These are phyloP conservation scores for Pseudoneurospora amorphoporcata DNA, from an alignment of 495 filamentous ascomycete species.

Conservation along the genomic window DNA sequence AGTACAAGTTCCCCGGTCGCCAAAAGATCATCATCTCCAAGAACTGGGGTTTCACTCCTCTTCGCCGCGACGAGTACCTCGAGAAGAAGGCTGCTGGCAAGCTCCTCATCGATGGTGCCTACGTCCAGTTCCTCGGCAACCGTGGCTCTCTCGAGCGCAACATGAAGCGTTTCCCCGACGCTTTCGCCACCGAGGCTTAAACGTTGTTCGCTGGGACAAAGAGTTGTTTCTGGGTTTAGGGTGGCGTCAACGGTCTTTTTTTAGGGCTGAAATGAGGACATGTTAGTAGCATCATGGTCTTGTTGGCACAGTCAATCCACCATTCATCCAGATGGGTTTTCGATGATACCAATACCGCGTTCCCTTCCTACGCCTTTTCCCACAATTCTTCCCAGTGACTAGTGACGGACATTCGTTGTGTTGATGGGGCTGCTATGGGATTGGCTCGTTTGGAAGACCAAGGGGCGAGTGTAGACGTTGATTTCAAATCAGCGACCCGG, in stretches of 20 bases:
- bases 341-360: not conserved
- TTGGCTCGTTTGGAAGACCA: not conserved
- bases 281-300: constrained; percentile 21
- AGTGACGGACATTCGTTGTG: not conserved
- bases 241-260: constrained; percentile 24
- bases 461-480: not conserved
- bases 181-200: constrained; percentile 52
- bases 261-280: constrained; percentile 23
- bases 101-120: constrained; percentile 92
- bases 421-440: not conserved
- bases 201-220: constrained; percentile 16
- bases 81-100: constrained; percentile 80
- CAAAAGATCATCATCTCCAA: constrained; percentile 99
- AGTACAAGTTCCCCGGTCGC: constrained; percentile 99
- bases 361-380: not conserved
- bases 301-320: constrained; percentile 24
- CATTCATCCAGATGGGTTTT: constrained; percentile 15
- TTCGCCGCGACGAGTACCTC: constrained; percentile 93
- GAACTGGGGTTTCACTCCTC: constrained; percentile 99
- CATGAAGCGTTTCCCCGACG: constrained; percentile 85
- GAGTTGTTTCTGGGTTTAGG: constrained; percentile 29
- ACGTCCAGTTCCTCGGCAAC: constrained; percentile 95
- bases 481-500: not conserved
- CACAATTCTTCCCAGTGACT: not conserved
- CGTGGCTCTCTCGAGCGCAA: constrained; percentile 77